Evolutionary conservation across 768 basidiomycete genomes (phyloP), one percentile per base, ranked within the genome.

Genomic region (Boletus tomentosulus): DNA sequence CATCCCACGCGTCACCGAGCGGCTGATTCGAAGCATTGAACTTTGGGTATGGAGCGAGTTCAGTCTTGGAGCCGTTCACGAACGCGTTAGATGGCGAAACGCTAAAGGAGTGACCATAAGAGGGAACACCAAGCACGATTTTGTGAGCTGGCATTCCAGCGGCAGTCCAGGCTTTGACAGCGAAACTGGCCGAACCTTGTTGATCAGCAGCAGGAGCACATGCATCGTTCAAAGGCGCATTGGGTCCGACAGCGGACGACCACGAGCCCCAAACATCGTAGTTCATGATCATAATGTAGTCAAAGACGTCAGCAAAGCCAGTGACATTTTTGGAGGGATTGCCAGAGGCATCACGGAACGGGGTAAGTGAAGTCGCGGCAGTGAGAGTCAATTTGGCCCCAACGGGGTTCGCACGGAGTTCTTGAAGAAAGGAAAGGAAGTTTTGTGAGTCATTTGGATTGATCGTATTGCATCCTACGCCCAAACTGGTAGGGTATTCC

Each of bases 121-220:
- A 71, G 9, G 92, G 81, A 2, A 95, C 83, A 45, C 90, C 92
- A 9, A 97, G 81, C 13, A 92, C 81, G 55, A 95, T 87, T 72
- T 86, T 68, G 54, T 58, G 3, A 19, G 71, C 67, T 1, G 92
- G 89, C 65, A 96, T 85, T 6, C 90, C 89, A 37, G 93, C 92
- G 2, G 68, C 62, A 2, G 74, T 80, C 95, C 94, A 97, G 1
- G 80, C 76, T 7, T 74, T 66, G 48, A 97, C 78, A 11, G 88
- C 84, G 3, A 83, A 83, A 28, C 79, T 77, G 2, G 87, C 93
- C 49, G 91, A 95, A 5, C 92, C 91, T n/a, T 70, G 67, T 50
- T 82, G 86, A 56, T 86, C 73, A 3, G 71, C 71, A 1, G 76
- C 57, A 42, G 81, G 73, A 1, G 83, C 81, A 68, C 94, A 96